phyloP scores from a whole-genome alignment of 441 rosid species.

The Croton setiger region DNA sequence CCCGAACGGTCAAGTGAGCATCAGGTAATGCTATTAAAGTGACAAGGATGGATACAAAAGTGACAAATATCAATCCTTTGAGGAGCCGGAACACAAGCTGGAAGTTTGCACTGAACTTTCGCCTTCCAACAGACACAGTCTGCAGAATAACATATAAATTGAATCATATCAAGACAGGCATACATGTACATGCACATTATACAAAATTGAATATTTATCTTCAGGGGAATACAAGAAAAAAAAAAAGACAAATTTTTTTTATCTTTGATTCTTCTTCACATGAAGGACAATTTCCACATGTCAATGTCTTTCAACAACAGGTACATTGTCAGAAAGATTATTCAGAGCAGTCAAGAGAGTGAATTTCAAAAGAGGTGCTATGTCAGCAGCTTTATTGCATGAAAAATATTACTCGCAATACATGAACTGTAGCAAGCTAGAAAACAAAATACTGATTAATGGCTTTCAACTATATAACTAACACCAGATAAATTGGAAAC shows the following conservation, averaged over 20 bases:
- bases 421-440: not conserved
- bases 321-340: too few relatives aligned
- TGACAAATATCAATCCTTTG: constrained; percentile 91
- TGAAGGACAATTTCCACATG: not conserved
- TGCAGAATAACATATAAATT: constrained; percentile 23
- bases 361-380: not conserved
- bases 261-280: not conserved
- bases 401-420: not conserved
- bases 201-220: too few relatives aligned
- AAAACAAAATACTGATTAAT: not conserved
- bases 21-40: constrained; percentile 76
- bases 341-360: not conserved
- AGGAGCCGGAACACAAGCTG: constrained; percentile 94
- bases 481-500: not conserved
- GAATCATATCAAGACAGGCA: not conserved
- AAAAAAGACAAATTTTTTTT: not conserved
- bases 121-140: constrained; percentile 96
- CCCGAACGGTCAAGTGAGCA: constrained; percentile 81
- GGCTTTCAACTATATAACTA: not conserved
- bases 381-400: not conserved
- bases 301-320: not conserved
- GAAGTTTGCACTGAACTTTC: constrained; percentile 86
- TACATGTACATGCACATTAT: not conserved
- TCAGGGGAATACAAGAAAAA: not conserved
- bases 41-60: constrained; percentile 74